Conservation (phyloP, 2,329 filamentous ascomycete species). For the Fusarium buharicum region DNA sequence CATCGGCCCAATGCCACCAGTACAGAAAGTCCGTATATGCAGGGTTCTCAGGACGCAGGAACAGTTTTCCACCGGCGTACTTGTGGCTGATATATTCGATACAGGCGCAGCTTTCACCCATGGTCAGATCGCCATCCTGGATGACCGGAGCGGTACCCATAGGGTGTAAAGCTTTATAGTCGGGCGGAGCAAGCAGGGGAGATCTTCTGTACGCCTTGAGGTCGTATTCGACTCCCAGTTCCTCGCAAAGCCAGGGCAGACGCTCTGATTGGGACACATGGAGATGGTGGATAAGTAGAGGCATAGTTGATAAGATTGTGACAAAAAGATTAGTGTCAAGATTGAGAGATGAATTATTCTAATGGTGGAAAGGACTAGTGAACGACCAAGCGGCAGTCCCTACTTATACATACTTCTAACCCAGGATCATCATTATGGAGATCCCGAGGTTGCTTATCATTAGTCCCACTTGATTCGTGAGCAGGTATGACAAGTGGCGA, state of each 20-base stretch:
- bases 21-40: slow-evolving; percentile 70
- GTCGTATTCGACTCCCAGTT: slow-evolving; percentile 65
- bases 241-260: slow-evolving; percentile 72
- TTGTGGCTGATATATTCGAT: slow-evolving; percentile 70
- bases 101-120: slow-evolving; percentile 70
- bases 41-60: slow-evolving; percentile 56
- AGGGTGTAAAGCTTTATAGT: slow-evolving; percentile 52
- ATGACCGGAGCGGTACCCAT: slow-evolving; percentile 69
- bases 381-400: no score
- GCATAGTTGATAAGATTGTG: slow-evolving; percentile 19
- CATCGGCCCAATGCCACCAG: slow-evolving; percentile 70
- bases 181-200: slow-evolving; percentile 36
- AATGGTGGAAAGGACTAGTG: no score
- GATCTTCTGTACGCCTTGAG: slow-evolving; percentile 37
- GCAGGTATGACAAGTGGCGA: no score
- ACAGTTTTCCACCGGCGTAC: slow-evolving; percentile 61
- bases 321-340: not conserved
- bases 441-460: no score
- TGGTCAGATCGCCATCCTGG: slow-evolving; percentile 60
- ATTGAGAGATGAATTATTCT: not conserved
- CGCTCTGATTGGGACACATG: slow-evolving; percentile 70
- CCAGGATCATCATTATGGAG: no score
- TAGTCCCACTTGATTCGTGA: no score
- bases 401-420: no score
- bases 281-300: slow-evolving; percentile 63